Conservation (phyloP, 305 asterid genomes). For the Coffea humblotiana region DNA sequence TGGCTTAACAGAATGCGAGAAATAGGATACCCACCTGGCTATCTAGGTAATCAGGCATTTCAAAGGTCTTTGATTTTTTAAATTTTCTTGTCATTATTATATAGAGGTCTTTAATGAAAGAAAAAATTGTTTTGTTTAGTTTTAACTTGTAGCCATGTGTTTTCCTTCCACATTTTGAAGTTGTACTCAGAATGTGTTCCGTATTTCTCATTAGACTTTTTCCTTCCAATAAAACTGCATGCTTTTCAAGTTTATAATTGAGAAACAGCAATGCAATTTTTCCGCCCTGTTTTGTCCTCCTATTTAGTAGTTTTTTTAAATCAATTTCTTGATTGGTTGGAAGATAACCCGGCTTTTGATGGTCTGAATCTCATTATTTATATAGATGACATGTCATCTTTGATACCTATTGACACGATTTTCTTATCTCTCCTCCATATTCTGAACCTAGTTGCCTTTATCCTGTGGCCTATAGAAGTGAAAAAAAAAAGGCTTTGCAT, state of each 20-base stretch:
- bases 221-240: neutral
- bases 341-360: neutral
- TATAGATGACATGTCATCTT: neutral
- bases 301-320: neutral
- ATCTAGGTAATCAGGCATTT: conserved; percentile 60
- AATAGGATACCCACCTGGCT: conserved; percentile 97
- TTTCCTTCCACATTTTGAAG: neutral
- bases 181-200: neutral
- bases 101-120: neutral
- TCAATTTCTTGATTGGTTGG: neutral
- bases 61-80: neutral
- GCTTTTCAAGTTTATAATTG: neutral
- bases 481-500: neutral
- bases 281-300: neutral
- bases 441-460: neutral
- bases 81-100: neutral
- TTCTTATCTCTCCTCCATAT: neutral
- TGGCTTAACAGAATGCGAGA: conserved; percentile 98
- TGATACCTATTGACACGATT: neutral
- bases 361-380: neutral
- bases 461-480: neutral
- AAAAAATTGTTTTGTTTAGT: neutral
- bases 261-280: neutral
- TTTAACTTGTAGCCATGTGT: neutral
- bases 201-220: neutral